Evolutionary conservation across 1,139 yeast species (phyloP), one percentile per base, ranked within the genome.

Genomic region (Hyphopichia khmerensis): DNA sequence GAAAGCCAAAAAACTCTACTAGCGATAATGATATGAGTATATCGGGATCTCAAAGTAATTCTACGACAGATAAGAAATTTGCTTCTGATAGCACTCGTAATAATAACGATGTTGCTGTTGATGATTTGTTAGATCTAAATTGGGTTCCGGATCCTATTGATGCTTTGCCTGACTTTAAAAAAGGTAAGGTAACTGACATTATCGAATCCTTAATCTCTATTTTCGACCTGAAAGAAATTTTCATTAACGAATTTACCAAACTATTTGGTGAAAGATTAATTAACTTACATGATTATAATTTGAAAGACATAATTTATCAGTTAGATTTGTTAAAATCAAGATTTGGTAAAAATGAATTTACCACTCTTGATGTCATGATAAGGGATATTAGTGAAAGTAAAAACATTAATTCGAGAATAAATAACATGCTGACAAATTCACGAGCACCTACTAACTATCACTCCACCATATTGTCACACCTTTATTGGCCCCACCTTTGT

Each of bases 61-160:
- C 16, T 3, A 10, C 13, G 9, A 26, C 15, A 4, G 32, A 19
- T 16, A 16, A 15, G 5, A 30, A 40, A 40, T 11, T 14, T 14
- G 18, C 7, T 23, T 9, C 11, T 2, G n/a, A 24, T 17, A 34
- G 26, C 17, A 9, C n/a, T 3, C n/a, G 11, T 4, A 37, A 37
- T 19, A 36, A 36, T 17, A 10, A 13, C 6, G 34, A 40, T 41
- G 36, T 39, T 4, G 41, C 50, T 2, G 47, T 56, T 15, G 77
- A 75, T 41, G 79, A 74, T 43, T 49, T 59, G 35, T 62, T 62
- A 30, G 82, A 77, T 47, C 60, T 84, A 3, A 69, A 76, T 26
- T 91, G 98, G 98, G 66, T 64, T 7, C 98, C 98, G 0, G 96
- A 89, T 53, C 97, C 97, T 0, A 76, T 87, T n/a, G 96, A 87